phyloP scores from a whole-genome alignment of 2,329 filamentous ascomycete species.

The Chaetomiaceae sp. region DNA sequence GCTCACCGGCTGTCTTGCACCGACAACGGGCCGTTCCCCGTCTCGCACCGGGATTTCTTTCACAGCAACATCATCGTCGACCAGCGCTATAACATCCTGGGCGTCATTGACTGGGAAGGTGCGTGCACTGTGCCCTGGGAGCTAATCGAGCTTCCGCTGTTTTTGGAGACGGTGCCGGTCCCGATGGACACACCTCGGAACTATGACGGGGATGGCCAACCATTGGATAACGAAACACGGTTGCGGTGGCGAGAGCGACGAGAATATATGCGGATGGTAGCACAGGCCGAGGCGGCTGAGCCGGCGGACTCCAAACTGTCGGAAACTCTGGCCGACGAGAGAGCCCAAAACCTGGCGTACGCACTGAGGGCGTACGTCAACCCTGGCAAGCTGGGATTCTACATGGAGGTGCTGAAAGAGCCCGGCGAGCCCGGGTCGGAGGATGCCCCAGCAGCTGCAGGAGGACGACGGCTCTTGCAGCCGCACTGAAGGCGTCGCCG shows the following conservation, averaged over 20 bases:
- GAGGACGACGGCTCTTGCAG: too few relatives aligned
- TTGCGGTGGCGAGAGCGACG: not conserved
- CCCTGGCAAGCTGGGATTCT: too few relatives aligned
- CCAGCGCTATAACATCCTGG: not conserved
- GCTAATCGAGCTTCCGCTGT: conserved; percentile 5
- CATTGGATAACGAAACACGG: not conserved
- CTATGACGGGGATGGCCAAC: not conserved
- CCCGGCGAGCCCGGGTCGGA: too few relatives aligned
- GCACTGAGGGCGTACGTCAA: too few relatives aligned
- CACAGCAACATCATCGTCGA: conserved; percentile 14
- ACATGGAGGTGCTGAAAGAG: too few relatives aligned
- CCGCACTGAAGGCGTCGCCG: too few relatives aligned
- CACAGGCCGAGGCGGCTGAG: too few relatives aligned
- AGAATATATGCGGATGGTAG: conserved; percentile 3
- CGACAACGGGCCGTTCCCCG: conserved; percentile 4
- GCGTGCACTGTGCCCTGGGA: conserved; percentile 15
- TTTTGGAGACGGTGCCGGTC: not conserved
- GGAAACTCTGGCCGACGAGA: too few relatives aligned
- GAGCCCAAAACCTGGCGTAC: too few relatives aligned
- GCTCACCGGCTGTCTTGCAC: not conserved
- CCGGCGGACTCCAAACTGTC: too few relatives aligned
- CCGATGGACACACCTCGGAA: not conserved
- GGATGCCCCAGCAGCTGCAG: too few relatives aligned
- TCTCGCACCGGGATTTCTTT: conserved; percentile 7
- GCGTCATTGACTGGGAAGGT: conserved; percentile 16